Percentiles rank a stretch among this genome's conserved stretches.
phyloP scores from a whole-genome alignment of 352 stramenopile species.

The Phytopythium boreale region DNA sequence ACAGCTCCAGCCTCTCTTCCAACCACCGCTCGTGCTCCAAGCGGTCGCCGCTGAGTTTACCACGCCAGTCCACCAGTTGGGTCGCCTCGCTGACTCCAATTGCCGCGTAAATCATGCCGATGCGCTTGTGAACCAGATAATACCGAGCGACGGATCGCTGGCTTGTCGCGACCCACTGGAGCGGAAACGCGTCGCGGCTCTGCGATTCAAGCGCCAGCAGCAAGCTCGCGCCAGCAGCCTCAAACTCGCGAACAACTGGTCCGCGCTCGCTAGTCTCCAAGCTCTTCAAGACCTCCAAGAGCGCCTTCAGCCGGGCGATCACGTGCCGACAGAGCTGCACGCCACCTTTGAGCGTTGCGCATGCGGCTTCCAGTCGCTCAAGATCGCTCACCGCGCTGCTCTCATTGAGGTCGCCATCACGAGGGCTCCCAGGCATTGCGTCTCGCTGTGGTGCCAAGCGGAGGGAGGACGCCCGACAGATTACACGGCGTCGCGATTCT shows the following conservation, averaged over 20 bases:
- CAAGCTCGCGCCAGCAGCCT: background rate
- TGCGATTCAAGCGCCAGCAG: background rate
- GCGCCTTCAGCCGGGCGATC: too few relatives aligned
- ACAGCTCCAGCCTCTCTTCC: background rate
- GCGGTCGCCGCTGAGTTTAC: background rate
- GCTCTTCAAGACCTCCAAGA: background rate
- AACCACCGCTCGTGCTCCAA: background rate
- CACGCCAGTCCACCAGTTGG: background rate
- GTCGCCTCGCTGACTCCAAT: background rate
- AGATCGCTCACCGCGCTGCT: too few relatives aligned
- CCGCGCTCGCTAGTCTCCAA: background rate
- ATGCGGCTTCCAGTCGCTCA: too few relatives aligned
- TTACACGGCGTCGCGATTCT: too few relatives aligned
- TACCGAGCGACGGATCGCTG: background rate
- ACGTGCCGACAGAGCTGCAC: too few relatives aligned
- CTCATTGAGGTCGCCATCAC: too few relatives aligned
- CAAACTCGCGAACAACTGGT: background rate
- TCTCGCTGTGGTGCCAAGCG: too few relatives aligned
- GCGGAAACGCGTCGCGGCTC: background rate
- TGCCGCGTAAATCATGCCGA: background rate
- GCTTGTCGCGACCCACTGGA: background rate
- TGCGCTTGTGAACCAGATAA: background rate
- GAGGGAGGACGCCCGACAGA: too few relatives aligned
- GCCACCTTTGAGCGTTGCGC: too few relatives aligned
- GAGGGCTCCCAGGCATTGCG: too few relatives aligned